phyloP scores from a whole-genome alignment of 495 filamentous ascomycete genomes.

The Hypomontagnella submonticulosa region DNA sequence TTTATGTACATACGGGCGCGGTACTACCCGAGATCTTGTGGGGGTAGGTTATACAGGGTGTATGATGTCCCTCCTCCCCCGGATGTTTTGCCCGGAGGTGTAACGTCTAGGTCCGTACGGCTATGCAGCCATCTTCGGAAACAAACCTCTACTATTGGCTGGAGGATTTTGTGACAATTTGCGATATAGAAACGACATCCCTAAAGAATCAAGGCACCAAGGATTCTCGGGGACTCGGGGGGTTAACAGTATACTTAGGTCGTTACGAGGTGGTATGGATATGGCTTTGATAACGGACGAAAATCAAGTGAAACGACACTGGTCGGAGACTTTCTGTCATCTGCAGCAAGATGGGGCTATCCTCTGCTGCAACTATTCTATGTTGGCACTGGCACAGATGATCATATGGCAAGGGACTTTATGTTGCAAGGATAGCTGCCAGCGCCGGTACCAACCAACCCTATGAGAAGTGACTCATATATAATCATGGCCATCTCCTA shows the following conservation, averaged over 20 bases:
- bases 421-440: too few relatives aligned
- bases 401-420: too few relatives aligned
- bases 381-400: too few relatives aligned
- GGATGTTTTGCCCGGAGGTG: conserved; percentile 12
- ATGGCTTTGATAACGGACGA: not conserved
- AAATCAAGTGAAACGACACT: not conserved
- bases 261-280: not conserved
- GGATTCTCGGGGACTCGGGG: too few relatives aligned
- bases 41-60: not conserved
- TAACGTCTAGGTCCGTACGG: not conserved
- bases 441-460: too few relatives aligned
- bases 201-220: too few relatives aligned
- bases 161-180: not conserved
- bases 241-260: not conserved
- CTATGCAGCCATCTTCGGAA: conserved; percentile 8
- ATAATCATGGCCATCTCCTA: conserved; percentile 12
- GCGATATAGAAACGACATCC: too few relatives aligned
- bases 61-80: not conserved
- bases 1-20: conserved; percentile 13
- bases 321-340: not conserved
- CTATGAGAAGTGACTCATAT: not conserved
- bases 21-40: conserved; percentile 13
- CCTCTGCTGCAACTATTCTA: too few relatives aligned
- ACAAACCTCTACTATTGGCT: conserved; percentile 2
- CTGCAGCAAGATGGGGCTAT: not conserved